Conservation (phyloP, 75 land plant genomes). For the Adiantum capillusveneris region DNA sequence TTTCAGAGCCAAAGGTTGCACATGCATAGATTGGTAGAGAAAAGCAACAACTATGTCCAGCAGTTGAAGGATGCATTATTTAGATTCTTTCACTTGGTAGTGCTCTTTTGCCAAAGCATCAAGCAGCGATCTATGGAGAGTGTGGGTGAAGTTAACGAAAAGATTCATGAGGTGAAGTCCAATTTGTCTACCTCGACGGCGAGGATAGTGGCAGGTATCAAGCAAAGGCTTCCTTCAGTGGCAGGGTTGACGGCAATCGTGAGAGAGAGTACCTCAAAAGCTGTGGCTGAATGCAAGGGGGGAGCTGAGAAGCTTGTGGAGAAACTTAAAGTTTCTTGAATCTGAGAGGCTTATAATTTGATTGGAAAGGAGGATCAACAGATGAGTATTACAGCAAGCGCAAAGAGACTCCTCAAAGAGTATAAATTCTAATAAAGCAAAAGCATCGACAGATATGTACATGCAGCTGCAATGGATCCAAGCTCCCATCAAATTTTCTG, state of each 20-base stretch:
- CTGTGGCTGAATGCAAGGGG: conserved; percentile 66
- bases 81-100: conserved; percentile 33
- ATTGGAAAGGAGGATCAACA: too few species aligned
- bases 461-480: too few species aligned
- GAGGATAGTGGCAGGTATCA: conserved; percentile 22
- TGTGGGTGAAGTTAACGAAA: conserved; percentile 10
- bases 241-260: conserved; percentile 13
- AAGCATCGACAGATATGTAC: too few species aligned
- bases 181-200: conserved; percentile 1
- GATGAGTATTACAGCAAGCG: too few species aligned
- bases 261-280: conserved; percentile 45
- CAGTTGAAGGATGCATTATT: conserved; percentile 37
- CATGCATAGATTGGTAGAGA: conserved; percentile 15
- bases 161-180: conserved; percentile 9
- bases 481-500: too few species aligned
- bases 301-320: conserved; percentile 73
- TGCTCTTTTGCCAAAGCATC: conserved; percentile 18
- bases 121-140: conserved; percentile 19
- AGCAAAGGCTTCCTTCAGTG: conserved; percentile 23
- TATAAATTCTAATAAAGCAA: too few species aligned
- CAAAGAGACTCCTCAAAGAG: too few species aligned
- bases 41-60: conserved; percentile 29
- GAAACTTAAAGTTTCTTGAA: conserved; percentile 45
- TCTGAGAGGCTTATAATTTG: too few species aligned
- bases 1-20: conserved; percentile 6